Evolutionary conservation across 2,329 filamentous ascomycete genomes (phyloP).

Genomic region (Paecilomyces variotii): DNA sequence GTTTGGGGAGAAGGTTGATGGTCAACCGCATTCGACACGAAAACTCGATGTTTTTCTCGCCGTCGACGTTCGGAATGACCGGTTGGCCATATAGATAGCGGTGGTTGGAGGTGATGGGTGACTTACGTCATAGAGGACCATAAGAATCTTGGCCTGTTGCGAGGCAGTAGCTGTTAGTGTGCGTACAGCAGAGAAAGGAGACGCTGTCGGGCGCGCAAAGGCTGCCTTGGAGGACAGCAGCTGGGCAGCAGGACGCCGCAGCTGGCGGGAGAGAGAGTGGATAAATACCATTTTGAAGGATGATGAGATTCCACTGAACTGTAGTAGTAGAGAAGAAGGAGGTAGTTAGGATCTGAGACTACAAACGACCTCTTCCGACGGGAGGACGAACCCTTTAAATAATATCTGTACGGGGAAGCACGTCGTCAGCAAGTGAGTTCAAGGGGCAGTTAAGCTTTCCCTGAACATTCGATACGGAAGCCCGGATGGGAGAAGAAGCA

Average conservation of each 20-base stretch:
- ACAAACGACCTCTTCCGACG: background rate
- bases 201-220: conserved; percentile 26
- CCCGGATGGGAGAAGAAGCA: background rate
- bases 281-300: conserved; percentile 54
- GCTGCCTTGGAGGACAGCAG: conserved; percentile 37
- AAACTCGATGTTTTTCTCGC: background rate
- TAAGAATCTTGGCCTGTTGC: conserved; percentile 88
- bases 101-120: conserved; percentile 1
- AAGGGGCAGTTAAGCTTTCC: background rate
- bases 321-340: conserved; percentile 1
- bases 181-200: conserved; percentile 45
- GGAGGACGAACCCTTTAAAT: background rate
- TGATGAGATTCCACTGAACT: conserved; percentile 3
- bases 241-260: conserved; percentile 48
- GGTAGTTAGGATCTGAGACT: background rate
- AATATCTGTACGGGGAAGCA: background rate
- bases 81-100: background rate
- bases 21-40: background rate
- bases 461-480: background rate
- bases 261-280: conserved; percentile 50
- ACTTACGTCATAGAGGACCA: conserved; percentile 85
- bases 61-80: background rate
- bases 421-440: background rate
- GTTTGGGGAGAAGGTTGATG: background rate
- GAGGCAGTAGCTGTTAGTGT: conserved; percentile 57